Conservation (phyloP, 495 filamentous ascomycete species). For the Ascodesmis nigricans region DNA sequence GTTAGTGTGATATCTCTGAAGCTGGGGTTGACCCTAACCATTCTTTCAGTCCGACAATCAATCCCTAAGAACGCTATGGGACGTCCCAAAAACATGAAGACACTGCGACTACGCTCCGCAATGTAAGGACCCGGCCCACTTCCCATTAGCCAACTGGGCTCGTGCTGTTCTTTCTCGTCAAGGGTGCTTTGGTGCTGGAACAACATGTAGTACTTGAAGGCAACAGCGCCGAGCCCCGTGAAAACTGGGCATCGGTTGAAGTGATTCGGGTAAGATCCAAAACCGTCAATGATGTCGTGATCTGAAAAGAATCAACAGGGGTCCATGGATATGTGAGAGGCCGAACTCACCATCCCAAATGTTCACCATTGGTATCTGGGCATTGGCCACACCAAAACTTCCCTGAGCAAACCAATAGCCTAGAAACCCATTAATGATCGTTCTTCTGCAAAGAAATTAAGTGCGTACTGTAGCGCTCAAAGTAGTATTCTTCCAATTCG, state of each 20-base stretch:
- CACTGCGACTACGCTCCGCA: slow-evolving; percentile 54
- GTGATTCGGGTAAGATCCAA: slow-evolving; percentile 73
- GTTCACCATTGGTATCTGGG: slow-evolving; percentile 95
- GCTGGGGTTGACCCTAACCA: slow-evolving; percentile 26
- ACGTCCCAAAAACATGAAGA: slow-evolving; percentile 65
- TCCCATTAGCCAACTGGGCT: slow-evolving; percentile 83
- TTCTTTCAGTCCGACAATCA: slow-evolving; percentile 79
- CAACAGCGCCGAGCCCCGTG: slow-evolving; percentile 65
- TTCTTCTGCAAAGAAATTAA: too few species aligned
- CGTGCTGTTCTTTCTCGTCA: slow-evolving; percentile 53
- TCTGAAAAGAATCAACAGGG: slow-evolving; percentile 21
- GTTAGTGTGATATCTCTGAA: slow-evolving; percentile 13
- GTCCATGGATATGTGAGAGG: too few species aligned
- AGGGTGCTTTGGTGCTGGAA: slow-evolving; percentile 87
- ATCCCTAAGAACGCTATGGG: slow-evolving; percentile 65
- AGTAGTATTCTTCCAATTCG: slow-evolving; percentile 69
- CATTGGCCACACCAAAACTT: slow-evolving; percentile 71
- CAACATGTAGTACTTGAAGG: slow-evolving; percentile 95
- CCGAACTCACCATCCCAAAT: slow-evolving; percentile 48
- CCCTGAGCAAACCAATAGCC: slow-evolving; percentile 83
- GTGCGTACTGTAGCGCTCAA: slow-evolving; percentile 50
- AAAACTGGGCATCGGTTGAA: slow-evolving; percentile 88
- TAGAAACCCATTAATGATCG: too few species aligned
- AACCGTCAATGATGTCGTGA: slow-evolving; percentile 95
- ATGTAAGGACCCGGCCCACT: slow-evolving; percentile 72